Evolutionary conservation across 768 basidiomycete species (phyloP), one percentile per base, ranked within the genome.

Genomic region (Tricholoma sp.): DNA sequence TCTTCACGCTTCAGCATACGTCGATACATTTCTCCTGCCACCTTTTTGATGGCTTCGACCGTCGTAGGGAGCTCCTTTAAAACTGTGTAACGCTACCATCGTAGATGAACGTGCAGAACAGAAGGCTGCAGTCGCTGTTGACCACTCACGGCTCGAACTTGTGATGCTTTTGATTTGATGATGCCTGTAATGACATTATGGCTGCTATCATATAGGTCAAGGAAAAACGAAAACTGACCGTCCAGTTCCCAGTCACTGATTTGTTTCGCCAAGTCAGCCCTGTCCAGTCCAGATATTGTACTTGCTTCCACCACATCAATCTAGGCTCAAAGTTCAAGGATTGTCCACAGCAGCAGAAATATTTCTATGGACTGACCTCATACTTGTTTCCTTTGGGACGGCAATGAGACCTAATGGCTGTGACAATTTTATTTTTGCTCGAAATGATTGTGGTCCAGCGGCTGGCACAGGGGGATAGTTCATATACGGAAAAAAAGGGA

Each of bases 401-500:
- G 31, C 55, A 57, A 32, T 61, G 11, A 18, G 47, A 45, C 14
- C 57, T 55, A 12, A 61, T 57, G 3, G 53, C 50, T 29, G 12
- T 49, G 0, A 76, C 76, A 11, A 71, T 68, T 6, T 62, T 56
- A 4, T 69, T 69, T 1, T 62, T 61, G 60, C 77, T 74, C 1
- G 59, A 54, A 37, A 66, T 45, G 5, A 78, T 65, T 21, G 69
- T 65, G 9, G 61, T 22, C 66, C 67, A 71, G 2, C 67, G 72
- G 1, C 47, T 54, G 8, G 32, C 57, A n/a, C 67, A 65, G 0
- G 67, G 63, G 16, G 67, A 70, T 57, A 79, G 65, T 35, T 75
- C 71, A 61, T 79, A 80, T 12, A 71, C 54, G 3, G 73, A 68
- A 56, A 76, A 82, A 57, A 73, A 77, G 0, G 80, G 80, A 0